Conservation (phyloP, 179 eudicot genomes). For the Silene coronaria region DNA sequence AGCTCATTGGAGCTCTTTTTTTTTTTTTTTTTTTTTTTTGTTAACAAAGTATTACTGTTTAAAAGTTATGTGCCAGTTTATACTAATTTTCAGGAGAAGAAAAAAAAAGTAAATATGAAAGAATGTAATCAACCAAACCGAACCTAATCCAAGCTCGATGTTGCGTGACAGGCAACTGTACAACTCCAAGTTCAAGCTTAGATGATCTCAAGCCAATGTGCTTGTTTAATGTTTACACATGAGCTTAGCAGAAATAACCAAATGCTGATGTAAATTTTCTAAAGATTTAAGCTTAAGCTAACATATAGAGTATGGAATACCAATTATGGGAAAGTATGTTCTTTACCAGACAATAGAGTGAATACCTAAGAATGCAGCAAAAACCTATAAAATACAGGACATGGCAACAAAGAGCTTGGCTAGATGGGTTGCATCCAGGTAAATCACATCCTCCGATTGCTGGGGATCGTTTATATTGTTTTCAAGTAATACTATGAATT, state of each 20-base stretch:
- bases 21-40: too few species aligned
- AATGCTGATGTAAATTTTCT: neutral
- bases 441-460: constrained; percentile 11
- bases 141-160: too few species aligned
- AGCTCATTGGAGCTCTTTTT: too few species aligned
- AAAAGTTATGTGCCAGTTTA: too few species aligned
- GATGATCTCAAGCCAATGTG: too few species aligned
- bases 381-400: constrained; percentile 15
- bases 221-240: too few species aligned
- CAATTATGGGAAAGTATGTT: neutral
- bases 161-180: too few species aligned
- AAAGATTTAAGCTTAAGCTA: neutral
- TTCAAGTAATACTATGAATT: neutral
- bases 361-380: constrained; percentile 11
- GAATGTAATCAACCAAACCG: too few species aligned
- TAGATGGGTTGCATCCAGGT: constrained; percentile 6
- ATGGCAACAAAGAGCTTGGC: constrained; percentile 10
- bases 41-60: too few species aligned
- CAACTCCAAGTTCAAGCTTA: too few species aligned
- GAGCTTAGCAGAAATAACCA: neutral
- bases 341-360: constrained; percentile 5
- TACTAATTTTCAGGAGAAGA: too few species aligned
- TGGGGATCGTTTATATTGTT: neutral
- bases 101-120: too few species aligned
- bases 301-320: neutral